phyloP scores from a whole-genome alignment of 164 flowering plant genomes.

The Magnolia sinica region DNA sequence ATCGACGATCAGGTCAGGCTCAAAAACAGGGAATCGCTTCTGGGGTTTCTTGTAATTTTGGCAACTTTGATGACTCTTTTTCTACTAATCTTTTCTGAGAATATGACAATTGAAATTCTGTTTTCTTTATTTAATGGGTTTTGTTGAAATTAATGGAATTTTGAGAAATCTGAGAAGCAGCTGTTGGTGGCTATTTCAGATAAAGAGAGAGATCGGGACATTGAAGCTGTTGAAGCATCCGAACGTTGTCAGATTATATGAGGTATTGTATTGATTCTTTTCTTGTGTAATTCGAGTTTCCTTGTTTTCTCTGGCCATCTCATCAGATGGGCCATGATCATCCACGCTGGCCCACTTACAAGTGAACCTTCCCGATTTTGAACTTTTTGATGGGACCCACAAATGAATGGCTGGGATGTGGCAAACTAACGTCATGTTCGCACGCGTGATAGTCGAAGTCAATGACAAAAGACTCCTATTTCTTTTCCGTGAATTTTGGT shows the following conservation, averaged over 20 bases:
- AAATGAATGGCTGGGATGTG: no score
- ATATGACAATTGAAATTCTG: not conserved
- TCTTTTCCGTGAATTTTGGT: no score
- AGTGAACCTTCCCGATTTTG: no score
- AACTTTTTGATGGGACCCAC: no score
- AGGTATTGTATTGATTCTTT: constrained; percentile 52
- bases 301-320: not conserved
- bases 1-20: constrained; percentile 63
- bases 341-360: no score
- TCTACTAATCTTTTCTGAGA: not conserved
- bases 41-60: not conserved
- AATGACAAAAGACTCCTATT: no score
- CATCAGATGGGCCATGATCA: no score
- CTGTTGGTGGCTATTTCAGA: constrained; percentile 35
- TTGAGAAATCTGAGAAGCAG: not conserved
- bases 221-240: constrained; percentile 90
- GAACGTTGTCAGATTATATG: constrained; percentile 76
- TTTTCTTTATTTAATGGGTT: not conserved
- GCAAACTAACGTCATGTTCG: no score
- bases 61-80: not conserved
- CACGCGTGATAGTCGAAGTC: no score
- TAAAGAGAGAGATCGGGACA: constrained; percentile 86
- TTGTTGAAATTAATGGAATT: not conserved
- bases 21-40: not conserved
- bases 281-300: not conserved